phyloP scores from a whole-genome alignment of 371 early-diverging fungal genomes.

The Mortierella sp. region DNA sequence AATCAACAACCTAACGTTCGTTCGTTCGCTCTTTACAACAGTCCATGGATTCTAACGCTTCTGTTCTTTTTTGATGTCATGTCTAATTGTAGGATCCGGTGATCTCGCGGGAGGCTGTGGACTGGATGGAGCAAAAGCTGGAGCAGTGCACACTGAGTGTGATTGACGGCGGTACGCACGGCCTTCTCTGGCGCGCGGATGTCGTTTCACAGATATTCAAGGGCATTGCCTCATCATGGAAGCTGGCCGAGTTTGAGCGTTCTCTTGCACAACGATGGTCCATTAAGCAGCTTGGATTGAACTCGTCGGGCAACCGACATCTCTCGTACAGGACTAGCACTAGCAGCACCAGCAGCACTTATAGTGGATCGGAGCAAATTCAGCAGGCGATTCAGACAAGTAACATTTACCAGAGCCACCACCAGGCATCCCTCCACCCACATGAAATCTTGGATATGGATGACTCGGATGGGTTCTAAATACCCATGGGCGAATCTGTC shows the following conservation, averaged over 20 bases:
- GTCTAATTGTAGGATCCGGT: conserved; percentile 33
- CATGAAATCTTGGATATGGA: conserved; percentile 3
- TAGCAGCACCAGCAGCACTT: conserved; percentile 10
- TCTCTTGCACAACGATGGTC: conserved; percentile 53
- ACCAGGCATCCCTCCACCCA: conserved; percentile 11
- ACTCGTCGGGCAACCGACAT: conserved; percentile 24
- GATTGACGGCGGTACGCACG: conserved; percentile 55
- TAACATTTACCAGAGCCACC: conserved; percentile 44
- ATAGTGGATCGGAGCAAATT: conserved; percentile 9
- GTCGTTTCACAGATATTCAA: conserved; percentile 55
- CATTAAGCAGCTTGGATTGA: conserved; percentile 48
- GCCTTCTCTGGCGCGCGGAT: conserved; percentile 54
- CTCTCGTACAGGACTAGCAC: conserved; percentile 30
- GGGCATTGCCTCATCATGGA: conserved; percentile 54
- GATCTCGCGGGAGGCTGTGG: conserved; percentile 54
- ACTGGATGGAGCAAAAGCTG: conserved; percentile 56
- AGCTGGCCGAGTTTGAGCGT: conserved; percentile 52
- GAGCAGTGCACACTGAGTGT: conserved; percentile 53
- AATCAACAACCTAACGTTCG: neutral
- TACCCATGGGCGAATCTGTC: too few species aligned
- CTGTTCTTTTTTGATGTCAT: neutral
- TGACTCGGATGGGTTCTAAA: conserved; percentile 4
- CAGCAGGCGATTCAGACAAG: conserved; percentile 51
- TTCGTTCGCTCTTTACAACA: too few species aligned
- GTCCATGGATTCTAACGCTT: too few species aligned